These are phyloP conservation scores for Ambrosia trifida DNA, from an alignment of 129 eudicot species.

Conservation along the genomic window DNA sequence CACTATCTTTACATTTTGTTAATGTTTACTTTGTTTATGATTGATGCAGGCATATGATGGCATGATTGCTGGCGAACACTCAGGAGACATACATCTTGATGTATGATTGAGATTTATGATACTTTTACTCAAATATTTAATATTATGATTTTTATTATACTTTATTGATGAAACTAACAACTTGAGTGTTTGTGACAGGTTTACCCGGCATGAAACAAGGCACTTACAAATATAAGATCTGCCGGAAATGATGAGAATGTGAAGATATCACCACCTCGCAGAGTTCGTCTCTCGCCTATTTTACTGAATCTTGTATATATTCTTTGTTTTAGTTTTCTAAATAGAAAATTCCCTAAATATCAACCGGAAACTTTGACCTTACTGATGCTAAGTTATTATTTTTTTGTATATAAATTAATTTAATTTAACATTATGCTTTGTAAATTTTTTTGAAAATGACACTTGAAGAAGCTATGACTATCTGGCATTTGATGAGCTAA, in stretches of 20 bases:
- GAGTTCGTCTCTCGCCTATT: slow-evolving; percentile 46
- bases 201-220: slow-evolving; percentile 82
- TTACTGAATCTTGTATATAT: background rate
- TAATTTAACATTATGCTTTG: background rate
- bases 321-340: background rate
- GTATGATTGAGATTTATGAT: slow-evolving; percentile 41
- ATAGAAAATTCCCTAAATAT: too few species aligned
- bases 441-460: slow-evolving; percentile 64
- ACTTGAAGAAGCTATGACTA: slow-evolving; percentile 99
- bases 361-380: background rate
- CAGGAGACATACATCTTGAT: slow-evolving; percentile 96
- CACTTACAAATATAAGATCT: slow-evolving; percentile 75
- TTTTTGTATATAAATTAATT: background rate
- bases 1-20: background rate
- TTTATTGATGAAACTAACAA: background rate
- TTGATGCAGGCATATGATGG: slow-evolving; percentile 91
- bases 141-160: background rate
- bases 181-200: slow-evolving; percentile 46
- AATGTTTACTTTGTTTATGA: slow-evolving; percentile 3
- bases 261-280: slow-evolving; percentile 90
- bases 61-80: slow-evolving; percentile 97
- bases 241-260: slow-evolving; percentile 90
- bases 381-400: background rate
- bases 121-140: background rate
- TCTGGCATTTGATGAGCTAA: slow-evolving; percentile 94